Percentiles rank a stretch among this genome's conserved stretches.
These are phyloP conservation scores for Plectranthus barbatus DNA, from an alignment of 257 asterid species.

Conservation along the genomic window DNA sequence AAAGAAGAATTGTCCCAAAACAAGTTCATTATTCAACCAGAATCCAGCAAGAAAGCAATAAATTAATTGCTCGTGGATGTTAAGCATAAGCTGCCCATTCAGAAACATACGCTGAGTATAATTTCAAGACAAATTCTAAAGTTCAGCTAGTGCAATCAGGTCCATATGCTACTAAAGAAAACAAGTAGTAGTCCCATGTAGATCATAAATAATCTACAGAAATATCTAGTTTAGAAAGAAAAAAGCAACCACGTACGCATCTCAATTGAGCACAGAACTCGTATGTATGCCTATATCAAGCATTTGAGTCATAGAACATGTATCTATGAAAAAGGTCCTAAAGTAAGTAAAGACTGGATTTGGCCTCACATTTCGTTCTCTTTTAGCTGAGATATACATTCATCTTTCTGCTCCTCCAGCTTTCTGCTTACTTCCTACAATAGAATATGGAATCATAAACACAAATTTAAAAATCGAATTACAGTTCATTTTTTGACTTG, in stretches of 20 bases:
- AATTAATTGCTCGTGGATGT: neutral
- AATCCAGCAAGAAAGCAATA: neutral
- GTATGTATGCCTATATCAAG: neutral
- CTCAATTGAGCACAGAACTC: neutral
- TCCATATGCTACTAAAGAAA: neutral
- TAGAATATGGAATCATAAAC: slow-evolving; percentile 13
- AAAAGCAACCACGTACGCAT: neutral
- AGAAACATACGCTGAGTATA: neutral
- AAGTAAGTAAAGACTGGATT: slow-evolving; percentile 12
- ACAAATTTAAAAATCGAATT: neutral
- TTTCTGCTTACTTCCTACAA: slow-evolving; percentile 83
- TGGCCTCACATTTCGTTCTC: slow-evolving; percentile 92
- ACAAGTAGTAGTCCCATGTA: neutral
- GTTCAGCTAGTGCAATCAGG: slow-evolving; percentile 3
- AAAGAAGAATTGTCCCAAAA: neutral
- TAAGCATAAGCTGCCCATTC: neutral
- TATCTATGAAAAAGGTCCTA: neutral
- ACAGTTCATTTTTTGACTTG: slow-evolving; percentile 1
- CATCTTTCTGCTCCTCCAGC: slow-evolving; percentile 98
- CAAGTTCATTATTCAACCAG: neutral
- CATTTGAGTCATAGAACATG: neutral
- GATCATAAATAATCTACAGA: neutral
- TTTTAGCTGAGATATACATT: slow-evolving; percentile 77
- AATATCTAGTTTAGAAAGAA: neutral
- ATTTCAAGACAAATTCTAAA: neutral